These are phyloP conservation scores for Elsinoe australis DNA, from an alignment of 2,329 filamentous ascomycete species.

Conservation along the genomic window DNA sequence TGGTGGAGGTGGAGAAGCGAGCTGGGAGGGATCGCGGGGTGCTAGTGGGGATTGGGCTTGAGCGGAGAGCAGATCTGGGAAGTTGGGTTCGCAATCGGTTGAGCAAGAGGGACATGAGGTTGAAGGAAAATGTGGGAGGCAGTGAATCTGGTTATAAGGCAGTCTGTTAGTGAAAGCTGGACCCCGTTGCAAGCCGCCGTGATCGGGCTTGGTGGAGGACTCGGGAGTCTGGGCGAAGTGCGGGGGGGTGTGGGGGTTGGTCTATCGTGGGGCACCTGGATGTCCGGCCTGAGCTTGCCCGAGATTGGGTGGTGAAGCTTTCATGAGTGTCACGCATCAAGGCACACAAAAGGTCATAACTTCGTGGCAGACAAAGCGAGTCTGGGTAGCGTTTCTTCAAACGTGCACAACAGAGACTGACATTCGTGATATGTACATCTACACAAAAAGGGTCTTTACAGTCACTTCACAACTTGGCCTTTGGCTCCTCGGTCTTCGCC, in stretches of 20 bases:
- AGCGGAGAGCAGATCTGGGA: constrained; percentile 5
- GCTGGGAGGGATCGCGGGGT: background rate
- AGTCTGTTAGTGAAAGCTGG: background rate
- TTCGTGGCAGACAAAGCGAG: too few relatives aligned
- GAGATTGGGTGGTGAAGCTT: too few relatives aligned
- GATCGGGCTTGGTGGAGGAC: constrained; percentile 11
- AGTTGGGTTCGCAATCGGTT: constrained; percentile 2
- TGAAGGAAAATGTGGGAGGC: too few relatives aligned
- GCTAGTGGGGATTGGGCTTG: background rate
- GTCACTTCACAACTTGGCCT: constrained; percentile 20
- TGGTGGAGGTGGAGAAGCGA: constrained; percentile 23
- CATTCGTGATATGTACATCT: too few relatives aligned
- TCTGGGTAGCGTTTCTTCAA: too few relatives aligned
- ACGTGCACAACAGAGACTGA: too few relatives aligned
- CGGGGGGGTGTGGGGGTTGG: background rate
- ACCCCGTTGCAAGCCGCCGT: background rate
- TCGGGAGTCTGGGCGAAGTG: too few relatives aligned
- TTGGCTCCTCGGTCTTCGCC: constrained; percentile 48
- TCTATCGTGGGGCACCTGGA: too few relatives aligned
- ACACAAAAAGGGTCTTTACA: too few relatives aligned
- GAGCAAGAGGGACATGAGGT: constrained; percentile 2
- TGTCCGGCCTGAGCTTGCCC: too few relatives aligned
- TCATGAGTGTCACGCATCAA: too few relatives aligned
- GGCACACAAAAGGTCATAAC: too few relatives aligned
- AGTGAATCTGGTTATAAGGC: background rate